A percentile compares a stretch with the other conserved stretches of the same genome.
Conservation (phyloP, 352 stramenopile genomes). For the Phytophthora foliorum region DNA sequence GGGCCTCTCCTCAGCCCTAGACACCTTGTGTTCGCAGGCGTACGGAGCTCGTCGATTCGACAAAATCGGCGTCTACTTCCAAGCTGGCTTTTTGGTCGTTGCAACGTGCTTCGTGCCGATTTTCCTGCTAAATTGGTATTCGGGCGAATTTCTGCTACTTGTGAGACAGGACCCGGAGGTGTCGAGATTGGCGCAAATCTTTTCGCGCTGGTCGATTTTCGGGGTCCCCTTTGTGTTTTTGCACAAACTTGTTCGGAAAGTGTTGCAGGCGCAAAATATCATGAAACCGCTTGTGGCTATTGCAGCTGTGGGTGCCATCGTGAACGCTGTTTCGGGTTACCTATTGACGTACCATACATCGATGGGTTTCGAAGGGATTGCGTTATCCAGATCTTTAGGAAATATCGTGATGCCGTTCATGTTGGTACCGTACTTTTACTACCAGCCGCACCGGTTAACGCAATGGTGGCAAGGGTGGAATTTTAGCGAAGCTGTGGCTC, state of each 20-base stretch:
- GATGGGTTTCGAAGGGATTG: slow-evolving; percentile 79
- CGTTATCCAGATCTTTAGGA: slow-evolving; percentile 65
- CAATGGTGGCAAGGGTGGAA: slow-evolving; percentile 80
- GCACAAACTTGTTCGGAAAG: slow-evolving; percentile 84
- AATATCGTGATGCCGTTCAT: slow-evolving; percentile 60
- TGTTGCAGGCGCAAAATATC: slow-evolving; percentile 81
- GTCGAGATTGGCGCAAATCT: slow-evolving; percentile 59
- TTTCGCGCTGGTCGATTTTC: slow-evolving; percentile 62
- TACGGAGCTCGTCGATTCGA: slow-evolving; percentile 62
- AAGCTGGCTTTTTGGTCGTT: slow-evolving; percentile 71
- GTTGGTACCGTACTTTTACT: slow-evolving; percentile 67
- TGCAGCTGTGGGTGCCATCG: slow-evolving; percentile 58
- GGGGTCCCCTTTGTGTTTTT: slow-evolving; percentile 77
- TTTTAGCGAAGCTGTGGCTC: slow-evolving; percentile 47
- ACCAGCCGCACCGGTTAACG: slow-evolving; percentile 20
- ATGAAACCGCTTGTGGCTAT: slow-evolving; percentile 72
- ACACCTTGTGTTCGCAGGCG: slow-evolving; percentile 79
- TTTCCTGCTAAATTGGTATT: slow-evolving; percentile 71
- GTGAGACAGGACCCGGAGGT: slow-evolving; percentile 59
- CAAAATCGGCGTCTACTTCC: slow-evolving; percentile 86
- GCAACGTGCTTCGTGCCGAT: slow-evolving; percentile 52
- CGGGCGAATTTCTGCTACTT: slow-evolving; percentile 47
- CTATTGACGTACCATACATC: slow-evolving; percentile 75
- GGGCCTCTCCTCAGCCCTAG: slow-evolving; percentile 73
- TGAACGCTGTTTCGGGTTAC: slow-evolving; percentile 75